Conservation (phyloP, 2,329 filamentous ascomycete species). For the Colletotrichum sp. region DNA sequence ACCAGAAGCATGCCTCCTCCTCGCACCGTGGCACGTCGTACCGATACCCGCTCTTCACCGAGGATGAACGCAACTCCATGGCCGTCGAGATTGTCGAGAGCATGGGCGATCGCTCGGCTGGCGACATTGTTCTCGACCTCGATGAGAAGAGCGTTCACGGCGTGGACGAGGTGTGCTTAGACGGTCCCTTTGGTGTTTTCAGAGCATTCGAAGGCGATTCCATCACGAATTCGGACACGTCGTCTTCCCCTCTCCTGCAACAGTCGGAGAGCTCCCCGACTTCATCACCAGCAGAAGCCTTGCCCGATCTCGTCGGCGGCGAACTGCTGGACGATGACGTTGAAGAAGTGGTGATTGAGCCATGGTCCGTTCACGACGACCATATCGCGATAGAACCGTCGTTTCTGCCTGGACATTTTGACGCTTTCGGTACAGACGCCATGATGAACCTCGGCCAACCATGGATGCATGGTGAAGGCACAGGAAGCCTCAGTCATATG, state of each 20-base stretch:
- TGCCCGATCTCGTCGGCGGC: background rate
- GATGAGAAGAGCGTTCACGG: constrained; percentile 9
- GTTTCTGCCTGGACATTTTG: background rate
- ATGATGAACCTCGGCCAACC: background rate
- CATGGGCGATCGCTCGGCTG: constrained; percentile 28
- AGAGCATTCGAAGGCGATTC: background rate
- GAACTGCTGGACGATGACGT: background rate
- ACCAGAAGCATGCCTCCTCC: background rate
- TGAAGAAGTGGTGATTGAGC: background rate
- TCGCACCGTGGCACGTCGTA: constrained; percentile 30
- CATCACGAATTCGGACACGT: background rate
- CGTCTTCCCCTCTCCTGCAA: background rate
- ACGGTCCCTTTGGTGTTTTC: constrained; percentile 22
- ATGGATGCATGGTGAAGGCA: background rate
- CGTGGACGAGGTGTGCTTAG: background rate
- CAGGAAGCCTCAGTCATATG: background rate
- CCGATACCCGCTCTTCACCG: constrained; percentile 48
- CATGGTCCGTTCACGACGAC: background rate
- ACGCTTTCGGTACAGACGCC: background rate
- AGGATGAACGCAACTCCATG: constrained; percentile 35
- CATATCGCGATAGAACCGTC: background rate
- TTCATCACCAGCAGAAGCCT: background rate
- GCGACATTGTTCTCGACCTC: constrained; percentile 29
- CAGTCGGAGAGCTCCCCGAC: background rate
- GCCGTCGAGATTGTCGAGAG: constrained; percentile 36